phyloP scores from a whole-genome alignment of 2,329 filamentous ascomycete genomes.

The Pseudogymnoascus sp. region DNA sequence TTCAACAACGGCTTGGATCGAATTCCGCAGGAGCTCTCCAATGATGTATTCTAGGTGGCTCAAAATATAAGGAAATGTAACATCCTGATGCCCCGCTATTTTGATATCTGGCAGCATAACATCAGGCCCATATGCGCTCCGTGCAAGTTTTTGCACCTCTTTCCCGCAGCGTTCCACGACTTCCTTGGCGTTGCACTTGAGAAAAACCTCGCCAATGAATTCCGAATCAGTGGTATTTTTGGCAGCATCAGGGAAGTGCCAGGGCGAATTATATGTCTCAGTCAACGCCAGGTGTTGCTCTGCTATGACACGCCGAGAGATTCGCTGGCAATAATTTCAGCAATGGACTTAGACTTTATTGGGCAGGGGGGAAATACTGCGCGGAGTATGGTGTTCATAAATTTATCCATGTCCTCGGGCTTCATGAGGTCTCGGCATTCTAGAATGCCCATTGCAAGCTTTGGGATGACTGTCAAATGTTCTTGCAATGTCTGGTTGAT shows the following conservation, averaged over 20 bases:
- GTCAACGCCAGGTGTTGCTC: conserved; percentile 94
- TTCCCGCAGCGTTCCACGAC: conserved; percentile 77
- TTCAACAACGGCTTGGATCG: conserved; percentile 85
- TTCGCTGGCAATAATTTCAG: conserved; percentile 49
- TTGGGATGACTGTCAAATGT: conserved; percentile 88
- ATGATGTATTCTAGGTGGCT: conserved; percentile 96
- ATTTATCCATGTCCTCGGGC: conserved; percentile 73
- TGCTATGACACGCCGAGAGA: conserved; percentile 90
- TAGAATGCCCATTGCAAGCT: conserved; percentile 86
- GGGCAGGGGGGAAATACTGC: conserved; percentile 52
- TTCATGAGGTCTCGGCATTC: conserved; percentile 81
- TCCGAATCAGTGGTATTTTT: conserved; percentile 56
- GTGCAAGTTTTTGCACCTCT: conserved; percentile 65
- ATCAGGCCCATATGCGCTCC: conserved; percentile 63
- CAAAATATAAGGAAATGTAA: conserved; percentile 92
- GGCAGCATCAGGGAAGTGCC: conserved; percentile 74
- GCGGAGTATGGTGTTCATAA: conserved; percentile 89
- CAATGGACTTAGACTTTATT: neutral
- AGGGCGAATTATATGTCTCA: conserved; percentile 84
- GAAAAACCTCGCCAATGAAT: conserved; percentile 91
- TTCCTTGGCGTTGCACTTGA: conserved; percentile 84
- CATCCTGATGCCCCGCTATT: conserved; percentile 75
- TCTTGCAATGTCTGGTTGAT: conserved; percentile 74
- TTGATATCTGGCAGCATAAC: conserved; percentile 70
- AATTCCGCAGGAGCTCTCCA: conserved; percentile 89